A percentile compares a stretch with the other conserved stretches of the same genome.
These are phyloP conservation scores for Linderniella brevidens DNA, from an alignment of 257 asterid species.

Conservation along the genomic window DNA sequence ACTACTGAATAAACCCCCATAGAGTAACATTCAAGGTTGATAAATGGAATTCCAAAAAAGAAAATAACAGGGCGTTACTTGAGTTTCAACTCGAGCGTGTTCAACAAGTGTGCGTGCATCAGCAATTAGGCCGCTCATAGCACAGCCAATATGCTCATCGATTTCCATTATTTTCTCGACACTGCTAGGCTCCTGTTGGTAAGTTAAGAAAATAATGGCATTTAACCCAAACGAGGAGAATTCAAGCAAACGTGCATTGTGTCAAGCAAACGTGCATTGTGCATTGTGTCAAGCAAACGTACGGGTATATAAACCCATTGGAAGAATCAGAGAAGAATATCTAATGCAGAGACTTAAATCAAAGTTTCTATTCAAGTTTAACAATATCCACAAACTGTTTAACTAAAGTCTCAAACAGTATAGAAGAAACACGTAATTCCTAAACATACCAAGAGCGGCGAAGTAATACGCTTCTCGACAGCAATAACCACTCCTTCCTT, in stretches of 20 bases:
- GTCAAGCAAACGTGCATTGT: not conserved
- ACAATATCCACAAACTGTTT: too few species aligned
- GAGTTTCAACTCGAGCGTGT: conserved; percentile 91
- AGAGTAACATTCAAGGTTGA: not conserved
- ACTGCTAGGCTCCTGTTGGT: conserved; percentile 37
- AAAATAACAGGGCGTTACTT: conserved; percentile 20
- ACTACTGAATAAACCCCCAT: not conserved
- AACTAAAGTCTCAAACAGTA: too few species aligned
- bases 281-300: not conserved
- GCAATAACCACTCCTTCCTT: conserved; percentile 86
- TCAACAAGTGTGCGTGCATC: conserved; percentile 93
- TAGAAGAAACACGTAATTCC: too few species aligned
- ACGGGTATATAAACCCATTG: too few species aligned
- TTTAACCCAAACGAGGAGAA: too few species aligned
- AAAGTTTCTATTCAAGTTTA: too few species aligned
- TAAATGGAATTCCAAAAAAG: not conserved
- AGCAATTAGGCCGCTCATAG: conserved; percentile 92
- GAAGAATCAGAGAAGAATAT: too few species aligned
- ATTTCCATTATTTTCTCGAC: conserved; percentile 81
- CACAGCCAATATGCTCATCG: conserved; percentile 85
- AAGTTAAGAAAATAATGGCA: not conserved
- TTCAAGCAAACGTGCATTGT: not conserved
- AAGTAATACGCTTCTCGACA: conserved; percentile 81
- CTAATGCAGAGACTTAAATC: too few species aligned
- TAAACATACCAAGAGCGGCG: conserved; percentile 49